Evolutionary conservation across 2,329 filamentous ascomycete genomes (phyloP).

Genomic region (Colletotrichum aenigma): DNA sequence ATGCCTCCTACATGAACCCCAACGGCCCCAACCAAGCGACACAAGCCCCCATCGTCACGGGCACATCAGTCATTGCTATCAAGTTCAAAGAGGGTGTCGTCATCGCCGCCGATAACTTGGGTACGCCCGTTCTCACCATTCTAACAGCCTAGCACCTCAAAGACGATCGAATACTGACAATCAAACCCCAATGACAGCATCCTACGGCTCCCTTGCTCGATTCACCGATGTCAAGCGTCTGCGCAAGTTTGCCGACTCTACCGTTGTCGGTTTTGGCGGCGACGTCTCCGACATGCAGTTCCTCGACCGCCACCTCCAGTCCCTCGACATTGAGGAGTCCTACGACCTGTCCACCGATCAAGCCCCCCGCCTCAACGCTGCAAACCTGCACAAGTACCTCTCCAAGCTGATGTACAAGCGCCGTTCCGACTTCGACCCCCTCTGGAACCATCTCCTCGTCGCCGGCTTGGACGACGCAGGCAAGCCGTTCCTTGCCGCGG

Average conservation of each 20-base stretch:
- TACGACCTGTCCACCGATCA: slow-evolving; percentile 63
- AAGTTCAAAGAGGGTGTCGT: slow-evolving; percentile 98
- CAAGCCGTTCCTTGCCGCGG: slow-evolving; percentile 88
- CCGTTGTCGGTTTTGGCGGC: slow-evolving; percentile 91
- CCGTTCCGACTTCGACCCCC: slow-evolving; percentile 92
- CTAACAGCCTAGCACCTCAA: background rate
- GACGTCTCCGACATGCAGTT: slow-evolving; percentile 99
- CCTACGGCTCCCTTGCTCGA: slow-evolving; percentile 94
- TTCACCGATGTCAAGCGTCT: slow-evolving; percentile 98
- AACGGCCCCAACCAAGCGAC: slow-evolving; percentile 81
- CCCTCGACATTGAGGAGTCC: slow-evolving; percentile 86
- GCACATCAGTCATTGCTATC: slow-evolving; percentile 91
- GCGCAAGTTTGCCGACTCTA: slow-evolving; percentile 81
- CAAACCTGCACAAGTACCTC: slow-evolving; percentile 96
- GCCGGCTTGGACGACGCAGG: slow-evolving; percentile 82
- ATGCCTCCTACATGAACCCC: slow-evolving; percentile 80
- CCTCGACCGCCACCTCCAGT: slow-evolving; percentile 87
- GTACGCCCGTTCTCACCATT: slow-evolving; percentile 52
- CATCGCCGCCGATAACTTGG: slow-evolving; percentile 95
- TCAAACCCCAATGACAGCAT: slow-evolving; percentile 62
- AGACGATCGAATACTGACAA: slow-evolving; percentile 1
- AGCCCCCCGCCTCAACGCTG: slow-evolving; percentile 72
- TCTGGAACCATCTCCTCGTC: slow-evolving; percentile 96
- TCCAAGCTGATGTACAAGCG: slow-evolving; percentile 95
- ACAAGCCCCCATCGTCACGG: slow-evolving; percentile 91